Conservation (phyloP, 2,329 filamentous ascomycete species). For the Lecanosticta acicola region DNA sequence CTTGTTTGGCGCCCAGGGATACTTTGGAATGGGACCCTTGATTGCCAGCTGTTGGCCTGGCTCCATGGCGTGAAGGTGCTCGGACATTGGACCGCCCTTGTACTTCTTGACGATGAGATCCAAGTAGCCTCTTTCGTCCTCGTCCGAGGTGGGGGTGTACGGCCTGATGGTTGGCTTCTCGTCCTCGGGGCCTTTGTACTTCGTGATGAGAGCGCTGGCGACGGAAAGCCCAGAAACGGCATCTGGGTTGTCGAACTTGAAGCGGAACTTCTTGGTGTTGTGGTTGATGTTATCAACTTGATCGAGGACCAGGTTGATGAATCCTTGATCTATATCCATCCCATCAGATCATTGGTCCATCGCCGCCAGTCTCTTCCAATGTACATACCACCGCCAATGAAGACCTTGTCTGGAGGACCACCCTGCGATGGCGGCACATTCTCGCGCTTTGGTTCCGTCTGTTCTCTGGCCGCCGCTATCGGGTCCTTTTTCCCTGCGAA, state of each 20-base stretch:
- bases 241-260: slow-evolving; percentile 77
- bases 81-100: slow-evolving; percentile 83
- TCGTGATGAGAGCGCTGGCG: slow-evolving; percentile 82
- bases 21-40: slow-evolving; percentile 95
- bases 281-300: slow-evolving; percentile 76
- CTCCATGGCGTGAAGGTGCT: slow-evolving; percentile 75
- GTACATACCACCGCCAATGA: slow-evolving; percentile 60
- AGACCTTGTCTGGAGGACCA: slow-evolving; percentile 46
- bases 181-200: slow-evolving; percentile 76
- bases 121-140: slow-evolving; percentile 72
- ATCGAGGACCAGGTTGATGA: slow-evolving; percentile 72
- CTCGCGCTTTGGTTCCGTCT: slow-evolving; percentile 32
- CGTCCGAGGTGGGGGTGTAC: slow-evolving; percentile 87
- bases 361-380: neutral
- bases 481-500: slow-evolving; percentile 21
- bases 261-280: slow-evolving; percentile 91
- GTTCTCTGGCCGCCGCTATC: slow-evolving; percentile 21
- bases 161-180: slow-evolving; percentile 85
- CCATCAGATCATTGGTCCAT: neutral
- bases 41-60: slow-evolving; percentile 79
- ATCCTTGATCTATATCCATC: slow-evolving; percentile 70
- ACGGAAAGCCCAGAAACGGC: slow-evolving; percentile 76
- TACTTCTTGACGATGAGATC: slow-evolving; percentile 93
- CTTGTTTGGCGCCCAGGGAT: slow-evolving; percentile 84
- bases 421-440: slow-evolving; percentile 34